These are phyloP conservation scores for Myriangium duriaei DNA, from an alignment of 2,329 filamentous ascomycete species.

Conservation along the genomic window DNA sequence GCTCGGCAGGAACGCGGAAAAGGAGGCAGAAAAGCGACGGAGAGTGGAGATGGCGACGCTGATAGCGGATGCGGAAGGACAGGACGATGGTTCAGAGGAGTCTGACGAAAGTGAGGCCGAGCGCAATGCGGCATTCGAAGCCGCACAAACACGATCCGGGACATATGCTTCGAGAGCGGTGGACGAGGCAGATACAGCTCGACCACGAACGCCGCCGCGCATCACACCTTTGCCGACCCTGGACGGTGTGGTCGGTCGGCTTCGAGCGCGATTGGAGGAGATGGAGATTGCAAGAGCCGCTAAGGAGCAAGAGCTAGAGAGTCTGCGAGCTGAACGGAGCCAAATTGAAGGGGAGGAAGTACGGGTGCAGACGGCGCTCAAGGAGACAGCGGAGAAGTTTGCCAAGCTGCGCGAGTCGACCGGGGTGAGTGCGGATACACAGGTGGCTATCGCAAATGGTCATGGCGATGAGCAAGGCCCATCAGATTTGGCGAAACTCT, in stretches of 20 bases:
- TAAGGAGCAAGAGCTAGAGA: conserved; percentile 52
- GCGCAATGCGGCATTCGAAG: conserved; percentile 69
- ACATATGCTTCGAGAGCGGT: conserved; percentile 52
- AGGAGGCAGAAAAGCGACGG: conserved; percentile 51
- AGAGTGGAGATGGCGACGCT: conserved; percentile 70
- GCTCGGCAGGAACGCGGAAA: conserved; percentile 66
- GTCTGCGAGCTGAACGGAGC: conserved; percentile 54
- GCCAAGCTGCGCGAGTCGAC: conserved; percentile 37
- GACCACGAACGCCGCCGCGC: conserved; percentile 51
- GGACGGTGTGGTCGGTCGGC: conserved; percentile 49
- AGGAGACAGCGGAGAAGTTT: conserved; percentile 66
- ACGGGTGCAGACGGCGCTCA: conserved; percentile 68
- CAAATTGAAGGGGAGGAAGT: conserved; percentile 57
- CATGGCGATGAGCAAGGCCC: neutral
- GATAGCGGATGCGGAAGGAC: conserved; percentile 66
- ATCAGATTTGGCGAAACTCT: neutral
- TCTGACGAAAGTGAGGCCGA: conserved; percentile 55
- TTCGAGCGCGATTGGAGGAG: conserved; percentile 48
- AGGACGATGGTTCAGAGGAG: conserved; percentile 41
- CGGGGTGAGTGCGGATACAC: neutral
- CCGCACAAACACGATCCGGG: conserved; percentile 74
- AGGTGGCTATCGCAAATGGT: no score
- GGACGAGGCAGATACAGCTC: conserved; percentile 26
- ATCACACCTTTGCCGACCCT: conserved; percentile 70
- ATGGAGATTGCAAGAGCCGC: conserved; percentile 49